A percentile compares a stretch with the other conserved stretches of the same genome.
Conservation (phyloP, 2,329 filamentous ascomycete genomes). For the Colletotrichum sidae region DNA sequence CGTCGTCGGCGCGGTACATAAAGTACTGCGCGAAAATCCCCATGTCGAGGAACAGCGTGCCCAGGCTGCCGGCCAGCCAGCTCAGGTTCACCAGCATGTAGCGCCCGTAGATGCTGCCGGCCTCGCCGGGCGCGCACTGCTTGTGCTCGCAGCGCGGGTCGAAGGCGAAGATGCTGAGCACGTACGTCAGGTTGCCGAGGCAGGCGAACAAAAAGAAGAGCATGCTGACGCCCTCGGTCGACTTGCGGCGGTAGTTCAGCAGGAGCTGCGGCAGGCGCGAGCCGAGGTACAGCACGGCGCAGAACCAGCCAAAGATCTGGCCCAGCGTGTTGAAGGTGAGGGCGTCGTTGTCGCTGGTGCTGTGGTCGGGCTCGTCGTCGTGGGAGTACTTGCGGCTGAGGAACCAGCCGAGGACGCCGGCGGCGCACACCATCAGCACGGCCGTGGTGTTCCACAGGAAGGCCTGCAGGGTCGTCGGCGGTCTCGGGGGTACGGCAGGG, state of each 20-base stretch:
- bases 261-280: slow-evolving; percentile 91
- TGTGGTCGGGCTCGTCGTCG: slow-evolving; percentile 51
- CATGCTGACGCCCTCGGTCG: slow-evolving; percentile 91
- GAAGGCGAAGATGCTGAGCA: slow-evolving; percentile 91
- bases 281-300: slow-evolving; percentile 88
- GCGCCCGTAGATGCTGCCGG: slow-evolving; percentile 73
- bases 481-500: slow-evolving; percentile 57
- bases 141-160: slow-evolving; percentile 74
- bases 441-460: slow-evolving; percentile 80
- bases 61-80: slow-evolving; percentile 90
- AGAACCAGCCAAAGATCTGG: slow-evolving; percentile 94
- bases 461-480: slow-evolving; percentile 65
- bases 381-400: slow-evolving; percentile 66
- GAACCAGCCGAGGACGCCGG: slow-evolving; percentile 89
- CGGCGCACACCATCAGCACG: slow-evolving; percentile 83
- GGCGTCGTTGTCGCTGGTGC: slow-evolving; percentile 57
- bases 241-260: slow-evolving; percentile 92
- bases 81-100: slow-evolving; percentile 92
- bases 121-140: slow-evolving; percentile 75
- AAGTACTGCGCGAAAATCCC: slow-evolving; percentile 94
- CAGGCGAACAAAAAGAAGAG: slow-evolving; percentile 98
- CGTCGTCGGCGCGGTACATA: slow-evolving; percentile 72
- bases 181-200: slow-evolving; percentile 93
- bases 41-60: slow-evolving; percentile 86
- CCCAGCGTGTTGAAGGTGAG: slow-evolving; percentile 81